Evolutionary conservation across 331 rosid genomes (phyloP).

Genomic region (Acacia pycnantha): DNA sequence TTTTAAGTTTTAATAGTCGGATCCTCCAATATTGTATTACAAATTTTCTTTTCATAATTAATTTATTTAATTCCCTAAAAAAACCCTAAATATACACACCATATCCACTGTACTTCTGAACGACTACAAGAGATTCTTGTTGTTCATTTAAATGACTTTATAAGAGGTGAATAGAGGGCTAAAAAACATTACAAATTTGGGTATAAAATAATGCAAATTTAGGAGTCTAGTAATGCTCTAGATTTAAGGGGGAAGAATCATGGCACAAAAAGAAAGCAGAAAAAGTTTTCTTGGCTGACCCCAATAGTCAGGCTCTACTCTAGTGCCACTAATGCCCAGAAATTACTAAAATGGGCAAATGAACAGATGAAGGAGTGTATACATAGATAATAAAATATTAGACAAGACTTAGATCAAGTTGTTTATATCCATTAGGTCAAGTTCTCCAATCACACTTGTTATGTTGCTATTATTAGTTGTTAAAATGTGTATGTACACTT

Average conservation of each 20-base stretch:
- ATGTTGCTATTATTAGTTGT: no score
- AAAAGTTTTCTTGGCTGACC: constrained; percentile 10
- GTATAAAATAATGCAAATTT: background rate
- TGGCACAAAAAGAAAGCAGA: constrained; percentile 17
- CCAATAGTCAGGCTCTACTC: constrained; percentile 15
- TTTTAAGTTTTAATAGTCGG: background rate
- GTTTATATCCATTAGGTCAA: no score
- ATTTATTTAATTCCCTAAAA: background rate
- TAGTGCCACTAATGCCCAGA: background rate
- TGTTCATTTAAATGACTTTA: background rate
- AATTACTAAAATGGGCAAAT: constrained; percentile 2
- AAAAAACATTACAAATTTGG: background rate
- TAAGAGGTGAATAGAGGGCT: background rate
- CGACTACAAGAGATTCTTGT: background rate
- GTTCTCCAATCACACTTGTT: background rate
- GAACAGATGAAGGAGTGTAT: background rate
- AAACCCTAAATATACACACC: background rate
- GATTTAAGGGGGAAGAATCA: background rate
- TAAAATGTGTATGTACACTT: background rate
- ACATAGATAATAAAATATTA: background rate
- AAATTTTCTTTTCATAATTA: background rate
- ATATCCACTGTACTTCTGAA: background rate
- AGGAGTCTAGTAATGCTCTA: background rate
- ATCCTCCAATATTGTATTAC: background rate
- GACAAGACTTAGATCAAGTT: no score